Evolutionary conservation across 306 rosid species (phyloP).

Genomic region (Cicer yamashitae): DNA sequence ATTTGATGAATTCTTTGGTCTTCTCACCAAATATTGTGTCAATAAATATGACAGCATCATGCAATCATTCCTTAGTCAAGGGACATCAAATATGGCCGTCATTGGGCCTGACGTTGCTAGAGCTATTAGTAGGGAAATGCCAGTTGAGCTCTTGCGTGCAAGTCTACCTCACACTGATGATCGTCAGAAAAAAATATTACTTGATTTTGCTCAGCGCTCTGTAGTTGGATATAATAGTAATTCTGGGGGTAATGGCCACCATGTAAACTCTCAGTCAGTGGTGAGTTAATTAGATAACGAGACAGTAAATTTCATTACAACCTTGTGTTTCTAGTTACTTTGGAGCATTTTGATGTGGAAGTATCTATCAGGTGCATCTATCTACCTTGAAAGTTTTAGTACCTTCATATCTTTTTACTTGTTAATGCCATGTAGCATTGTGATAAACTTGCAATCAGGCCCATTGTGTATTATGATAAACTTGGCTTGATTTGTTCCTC

Average conservation of each 20-base stretch:
- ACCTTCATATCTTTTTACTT: slow-evolving; percentile 44
- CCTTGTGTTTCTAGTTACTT: slow-evolving; percentile 34
- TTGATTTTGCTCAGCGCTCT: slow-evolving; percentile 89
- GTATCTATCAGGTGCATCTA: slow-evolving; percentile 48
- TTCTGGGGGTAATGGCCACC: slow-evolving; percentile 59
- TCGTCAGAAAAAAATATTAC: slow-evolving; percentile 67
- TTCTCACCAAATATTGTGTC: slow-evolving; percentile 81
- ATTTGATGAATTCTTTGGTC: slow-evolving; percentile 77
- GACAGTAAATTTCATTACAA: slow-evolving; percentile 26
- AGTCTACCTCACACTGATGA: slow-evolving; percentile 95
- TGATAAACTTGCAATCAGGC: slow-evolving; percentile 57
- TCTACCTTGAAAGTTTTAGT: slow-evolving; percentile 49
- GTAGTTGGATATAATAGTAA: slow-evolving; percentile 61
- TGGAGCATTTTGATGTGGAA: slow-evolving; percentile 47
- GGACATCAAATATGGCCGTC: slow-evolving; percentile 56
- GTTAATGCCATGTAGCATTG: slow-evolving; percentile 49
- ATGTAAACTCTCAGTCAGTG: slow-evolving; percentile 68
- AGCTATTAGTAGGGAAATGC: slow-evolving; percentile 88
- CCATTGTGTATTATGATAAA: slow-evolving; percentile 53
- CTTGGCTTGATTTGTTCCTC: slow-evolving; percentile 60
- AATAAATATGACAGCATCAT: slow-evolving; percentile 75
- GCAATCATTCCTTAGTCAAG: slow-evolving; percentile 69
- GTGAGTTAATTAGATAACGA: slow-evolving; percentile 50
- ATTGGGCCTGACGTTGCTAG: slow-evolving; percentile 71
- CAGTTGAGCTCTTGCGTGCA: slow-evolving; percentile 91